Conservation (phyloP, 805 yeast genomes). For the Ogataea sp. region DNA sequence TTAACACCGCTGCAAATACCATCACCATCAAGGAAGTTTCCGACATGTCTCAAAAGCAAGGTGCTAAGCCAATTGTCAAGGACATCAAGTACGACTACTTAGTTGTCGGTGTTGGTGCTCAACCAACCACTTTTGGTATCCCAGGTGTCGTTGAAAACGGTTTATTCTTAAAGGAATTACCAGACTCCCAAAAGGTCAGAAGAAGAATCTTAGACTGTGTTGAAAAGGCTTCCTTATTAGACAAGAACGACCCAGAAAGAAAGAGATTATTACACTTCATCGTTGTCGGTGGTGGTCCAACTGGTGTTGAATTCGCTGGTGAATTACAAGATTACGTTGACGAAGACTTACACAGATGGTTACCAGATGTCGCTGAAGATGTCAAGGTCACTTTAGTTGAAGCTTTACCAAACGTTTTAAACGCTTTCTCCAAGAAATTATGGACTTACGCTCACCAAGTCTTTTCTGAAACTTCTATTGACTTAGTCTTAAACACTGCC, state of each 20-base stretch:
- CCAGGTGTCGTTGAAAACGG: slow-evolving; percentile 52
- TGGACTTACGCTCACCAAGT: slow-evolving; percentile 45
- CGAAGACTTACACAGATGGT: slow-evolving; percentile 45
- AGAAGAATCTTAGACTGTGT: slow-evolving; percentile 40
- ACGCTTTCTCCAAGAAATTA: slow-evolving; percentile 41
- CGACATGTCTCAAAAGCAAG: slow-evolving; percentile 39
- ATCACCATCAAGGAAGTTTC: slow-evolving; percentile 39
- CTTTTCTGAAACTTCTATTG: slow-evolving; percentile 41
- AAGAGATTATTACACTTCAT: slow-evolving; percentile 42
- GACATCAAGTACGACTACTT: slow-evolving; percentile 35
- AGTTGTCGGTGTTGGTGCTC: slow-evolving; percentile 51
- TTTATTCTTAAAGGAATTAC: slow-evolving; percentile 42
- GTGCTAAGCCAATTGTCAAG: slow-evolving; percentile 31
- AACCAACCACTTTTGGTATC: slow-evolving; percentile 48
- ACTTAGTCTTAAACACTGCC: slow-evolving; percentile 39
- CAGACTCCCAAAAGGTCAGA: slow-evolving; percentile 41
- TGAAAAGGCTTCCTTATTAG: slow-evolving; percentile 46
- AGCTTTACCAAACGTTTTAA: slow-evolving; percentile 47
- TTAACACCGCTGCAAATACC: slow-evolving; percentile 36
- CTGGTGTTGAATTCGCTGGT: slow-evolving; percentile 53
- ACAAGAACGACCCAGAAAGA: slow-evolving; percentile 44
- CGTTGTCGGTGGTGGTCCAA: slow-evolving; percentile 54
- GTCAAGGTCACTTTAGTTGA: slow-evolving; percentile 42
- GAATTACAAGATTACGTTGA: slow-evolving; percentile 49
- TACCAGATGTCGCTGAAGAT: slow-evolving; percentile 45